Percentiles rank a stretch among this genome's conserved stretches.
phyloP scores from a whole-genome alignment of 83 land plant genomes.

The Diphasiastrum complanatum region DNA sequence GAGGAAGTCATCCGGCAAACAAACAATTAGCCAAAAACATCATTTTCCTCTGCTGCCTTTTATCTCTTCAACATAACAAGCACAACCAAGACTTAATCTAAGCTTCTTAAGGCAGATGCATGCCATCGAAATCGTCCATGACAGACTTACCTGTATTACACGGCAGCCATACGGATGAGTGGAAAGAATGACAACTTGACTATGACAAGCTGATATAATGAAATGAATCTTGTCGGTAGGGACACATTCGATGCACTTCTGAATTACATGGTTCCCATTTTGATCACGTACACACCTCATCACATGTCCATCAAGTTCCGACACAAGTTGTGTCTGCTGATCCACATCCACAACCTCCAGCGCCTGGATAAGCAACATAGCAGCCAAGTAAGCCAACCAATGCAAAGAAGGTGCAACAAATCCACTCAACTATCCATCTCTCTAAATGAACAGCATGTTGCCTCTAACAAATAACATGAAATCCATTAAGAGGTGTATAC shows the following conservation, averaged over 20 bases:
- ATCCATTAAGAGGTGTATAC: too few relatives aligned
- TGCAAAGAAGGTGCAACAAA: too few relatives aligned
- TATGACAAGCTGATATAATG: conserved; percentile 4
- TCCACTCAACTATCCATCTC: too few relatives aligned
- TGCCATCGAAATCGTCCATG: background rate
- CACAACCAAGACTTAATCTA: too few relatives aligned
- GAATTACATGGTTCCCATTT: conserved; percentile 16
- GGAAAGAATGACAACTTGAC: conserved; percentile 9
- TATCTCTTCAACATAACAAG: background rate
- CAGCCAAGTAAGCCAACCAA: background rate
- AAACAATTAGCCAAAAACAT: background rate
- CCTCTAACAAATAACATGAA: too few relatives aligned
- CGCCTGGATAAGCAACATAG: background rate
- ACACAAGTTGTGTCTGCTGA: conserved; percentile 3
- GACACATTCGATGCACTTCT: conserved; percentile 15
- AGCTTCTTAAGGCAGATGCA: too few relatives aligned
- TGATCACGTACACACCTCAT: conserved; percentile 13
- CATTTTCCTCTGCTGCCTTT: background rate
- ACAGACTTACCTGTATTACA: too few relatives aligned
- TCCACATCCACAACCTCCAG: conserved; percentile 10
- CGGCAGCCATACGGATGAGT: conserved; percentile 19
- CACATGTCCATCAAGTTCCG: conserved; percentile 14
- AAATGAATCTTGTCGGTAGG: conserved; percentile 1
- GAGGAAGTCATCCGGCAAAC: too few relatives aligned
- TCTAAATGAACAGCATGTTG: too few relatives aligned